Base-by-base conservation (phyloP, 108 stramenopile genomes). In the Stephanodiscus triporus region DNA sequence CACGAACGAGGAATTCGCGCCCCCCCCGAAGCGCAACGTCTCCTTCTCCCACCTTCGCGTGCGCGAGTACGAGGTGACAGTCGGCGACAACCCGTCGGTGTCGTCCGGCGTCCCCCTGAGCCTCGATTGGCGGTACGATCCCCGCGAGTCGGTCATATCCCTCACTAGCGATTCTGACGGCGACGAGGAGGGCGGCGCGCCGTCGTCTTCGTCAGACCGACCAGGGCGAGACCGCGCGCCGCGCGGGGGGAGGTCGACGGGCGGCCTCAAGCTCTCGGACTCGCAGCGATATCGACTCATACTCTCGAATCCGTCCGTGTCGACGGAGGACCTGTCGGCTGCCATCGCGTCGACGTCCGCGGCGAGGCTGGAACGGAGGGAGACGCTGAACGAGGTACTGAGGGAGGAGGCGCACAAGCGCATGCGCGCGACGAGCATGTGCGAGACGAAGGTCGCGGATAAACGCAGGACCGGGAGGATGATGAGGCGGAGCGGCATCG, bases 61-160 rank as follows among this genome's bases (percentile, higher is more conserved):
- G 40, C 80, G 83, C 47, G 73, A 81, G 53, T 82, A 82, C 55
- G 80, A 84, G 43, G 62, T 86, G 17, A 77, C 70, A 0, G 47
- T 83, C 11, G 88, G 88, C 9, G 88, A 86, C 62, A 86, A 85
- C 75, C 85, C 85, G 3, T 73, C 77, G 13, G 72, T 74, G 24
- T 63, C 74, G 1, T 37, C 60, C 11, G 85, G 88, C 7, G 59
- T 78, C n/a, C 85, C 85, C 26, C 43, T 84, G 11, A 77, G 81
- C 24, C 65, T 89, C 11, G 85, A 63, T 22, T 89, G 84, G 88
- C 45, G 76, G 19, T 68, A 80, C 54, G 42, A 73, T 66, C 72
- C 72, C 5, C 6, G 53, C 10, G 69, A 70, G 23, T 59, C 45
- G 23, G 59, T 59, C 40, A 59, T 57, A 10, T 17, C 36, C 2